Percentiles rank a stretch among this genome's conserved stretches.
These are phyloP conservation scores for Termitomyces sp. DNA, from an alignment of 768 basidiomycete genomes.

Conservation along the genomic window DNA sequence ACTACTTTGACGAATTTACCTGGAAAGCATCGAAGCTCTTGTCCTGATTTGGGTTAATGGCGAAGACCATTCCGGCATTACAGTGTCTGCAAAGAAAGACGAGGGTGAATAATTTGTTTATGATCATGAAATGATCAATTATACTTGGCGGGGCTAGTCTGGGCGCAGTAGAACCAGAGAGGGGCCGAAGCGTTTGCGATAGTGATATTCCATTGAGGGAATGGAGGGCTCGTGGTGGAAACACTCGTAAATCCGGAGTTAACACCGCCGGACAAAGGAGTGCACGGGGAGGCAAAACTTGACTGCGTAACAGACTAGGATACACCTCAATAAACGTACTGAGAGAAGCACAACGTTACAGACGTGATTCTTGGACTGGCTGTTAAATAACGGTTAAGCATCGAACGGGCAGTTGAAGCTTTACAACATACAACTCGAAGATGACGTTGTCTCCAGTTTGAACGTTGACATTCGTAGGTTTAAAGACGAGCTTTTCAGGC, in stretches of 20 bases:
- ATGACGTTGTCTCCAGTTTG: conserved; percentile 39
- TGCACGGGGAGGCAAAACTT: conserved; percentile 50
- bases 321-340: neutral
- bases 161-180: conserved; percentile 60
- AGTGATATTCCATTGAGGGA: conserved; percentile 22
- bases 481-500: conserved; percentile 28
- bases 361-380: conserved; percentile 39
- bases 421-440: conserved; percentile 44
- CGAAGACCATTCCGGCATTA: conserved; percentile 53
- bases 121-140: neutral
- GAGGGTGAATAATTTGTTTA: neutral
- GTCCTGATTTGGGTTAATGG: conserved; percentile 42
- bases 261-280: conserved; percentile 30
- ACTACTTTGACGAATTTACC: conserved; percentile 15
- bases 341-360: neutral
- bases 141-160: conserved; percentile 26
- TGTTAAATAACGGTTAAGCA: conserved; percentile 8
- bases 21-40: conserved; percentile 46
- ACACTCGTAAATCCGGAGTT: conserved; percentile 49
- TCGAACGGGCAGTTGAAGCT: neutral
- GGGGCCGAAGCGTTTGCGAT: conserved; percentile 39
- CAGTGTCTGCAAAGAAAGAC: conserved; percentile 34
- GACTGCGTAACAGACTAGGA: conserved; percentile 54
- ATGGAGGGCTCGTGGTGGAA: conserved; percentile 12
- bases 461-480: conserved; percentile 34